phyloP scores from a whole-genome alignment of 345 rosid genomes.

The Citrus mangshanensis region DNA sequence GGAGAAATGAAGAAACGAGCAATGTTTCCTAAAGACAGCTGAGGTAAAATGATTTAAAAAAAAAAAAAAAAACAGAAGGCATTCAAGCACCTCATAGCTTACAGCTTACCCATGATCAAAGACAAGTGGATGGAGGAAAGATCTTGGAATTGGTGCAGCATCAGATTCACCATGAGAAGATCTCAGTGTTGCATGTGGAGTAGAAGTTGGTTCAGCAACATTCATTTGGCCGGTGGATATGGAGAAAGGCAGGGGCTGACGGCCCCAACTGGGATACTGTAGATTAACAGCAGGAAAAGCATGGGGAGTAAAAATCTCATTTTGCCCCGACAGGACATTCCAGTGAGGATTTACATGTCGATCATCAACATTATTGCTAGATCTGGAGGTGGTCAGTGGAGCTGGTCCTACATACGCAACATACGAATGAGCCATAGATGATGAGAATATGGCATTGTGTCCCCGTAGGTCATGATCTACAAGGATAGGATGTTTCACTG shows the following conservation, averaged over 20 bases:
- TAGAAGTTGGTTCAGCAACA: slow-evolving; percentile 41
- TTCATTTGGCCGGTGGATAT: slow-evolving; percentile 34
- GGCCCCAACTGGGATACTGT: slow-evolving; percentile 49
- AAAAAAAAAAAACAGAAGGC: neutral
- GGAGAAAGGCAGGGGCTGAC: slow-evolving; percentile 39
- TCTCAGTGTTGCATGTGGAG: slow-evolving; percentile 37
- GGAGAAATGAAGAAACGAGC: neutral
- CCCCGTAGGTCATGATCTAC: slow-evolving; percentile 56
- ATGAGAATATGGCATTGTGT: slow-evolving; percentile 40
- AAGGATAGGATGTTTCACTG: slow-evolving; percentile 16
- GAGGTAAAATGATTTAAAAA: neutral
- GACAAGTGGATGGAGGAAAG: slow-evolving; percentile 42
- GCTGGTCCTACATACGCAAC: slow-evolving; percentile 49
- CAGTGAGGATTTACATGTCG: slow-evolving; percentile 44
- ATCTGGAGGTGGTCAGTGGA: slow-evolving; percentile 40
- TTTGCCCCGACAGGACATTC: slow-evolving; percentile 43
- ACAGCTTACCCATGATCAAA: slow-evolving; percentile 53
- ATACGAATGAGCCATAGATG: slow-evolving; percentile 55
- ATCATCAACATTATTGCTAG: slow-evolving; percentile 38
- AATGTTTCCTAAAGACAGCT: neutral
- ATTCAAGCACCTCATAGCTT: neutral
- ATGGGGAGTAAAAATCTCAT: slow-evolving; percentile 43
- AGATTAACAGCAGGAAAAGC: slow-evolving; percentile 45
- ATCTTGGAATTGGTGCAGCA: slow-evolving; percentile 24
- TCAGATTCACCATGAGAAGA: slow-evolving; percentile 40